Conservation (phyloP, 1,284 basidiomycete genomes). For the Acaromyces ingoldii region DNA sequence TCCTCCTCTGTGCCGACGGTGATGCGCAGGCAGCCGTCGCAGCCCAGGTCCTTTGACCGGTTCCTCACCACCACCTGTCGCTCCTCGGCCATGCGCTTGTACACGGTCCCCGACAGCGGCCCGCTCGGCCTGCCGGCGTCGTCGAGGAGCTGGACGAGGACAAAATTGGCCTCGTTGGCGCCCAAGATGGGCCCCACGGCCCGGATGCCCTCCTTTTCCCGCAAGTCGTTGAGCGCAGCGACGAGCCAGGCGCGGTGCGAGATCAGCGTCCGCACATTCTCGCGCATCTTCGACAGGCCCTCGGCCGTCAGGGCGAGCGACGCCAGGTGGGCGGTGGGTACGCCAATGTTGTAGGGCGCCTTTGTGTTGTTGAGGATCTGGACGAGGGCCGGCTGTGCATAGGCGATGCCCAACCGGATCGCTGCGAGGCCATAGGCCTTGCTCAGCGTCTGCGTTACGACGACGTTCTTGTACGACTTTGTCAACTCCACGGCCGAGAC, state of each 20-base stretch:
- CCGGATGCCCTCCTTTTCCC: too few relatives aligned
- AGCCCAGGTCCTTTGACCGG: conserved; percentile 79
- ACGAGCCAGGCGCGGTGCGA: conserved; percentile 62
- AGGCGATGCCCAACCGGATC: conserved; percentile 82
- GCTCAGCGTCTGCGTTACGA: conserved; percentile 90
- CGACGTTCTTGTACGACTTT: conserved; percentile 77
- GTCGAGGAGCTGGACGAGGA: conserved; percentile 74
- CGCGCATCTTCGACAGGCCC: conserved; percentile 65
- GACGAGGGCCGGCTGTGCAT: conserved; percentile 81
- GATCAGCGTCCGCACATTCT: conserved; percentile 63
- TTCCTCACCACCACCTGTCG: conserved; percentile 85
- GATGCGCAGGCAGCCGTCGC: conserved; percentile 78
- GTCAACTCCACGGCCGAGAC: conserved; percentile 67
- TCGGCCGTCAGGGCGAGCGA: conserved; percentile 67
- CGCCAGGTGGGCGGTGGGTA: conserved; percentile 80
- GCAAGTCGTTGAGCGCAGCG: conserved; percentile 55
- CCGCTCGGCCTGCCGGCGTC: conserved; percentile 62
- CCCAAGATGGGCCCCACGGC: conserved; percentile 69
- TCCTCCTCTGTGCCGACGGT: conserved; percentile 84
- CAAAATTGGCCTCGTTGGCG: conserved; percentile 84
- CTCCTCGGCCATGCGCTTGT: conserved; percentile 76
- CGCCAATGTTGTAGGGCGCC: conserved; percentile 94
- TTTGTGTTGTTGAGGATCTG: conserved; percentile 93
- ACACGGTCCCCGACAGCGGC: conserved; percentile 64
- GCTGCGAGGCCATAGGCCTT: conserved; percentile 95